Evolutionary conservation across 1,284 basidiomycete species (phyloP).

Genomic region (Malassezia arunalokei): DNA sequence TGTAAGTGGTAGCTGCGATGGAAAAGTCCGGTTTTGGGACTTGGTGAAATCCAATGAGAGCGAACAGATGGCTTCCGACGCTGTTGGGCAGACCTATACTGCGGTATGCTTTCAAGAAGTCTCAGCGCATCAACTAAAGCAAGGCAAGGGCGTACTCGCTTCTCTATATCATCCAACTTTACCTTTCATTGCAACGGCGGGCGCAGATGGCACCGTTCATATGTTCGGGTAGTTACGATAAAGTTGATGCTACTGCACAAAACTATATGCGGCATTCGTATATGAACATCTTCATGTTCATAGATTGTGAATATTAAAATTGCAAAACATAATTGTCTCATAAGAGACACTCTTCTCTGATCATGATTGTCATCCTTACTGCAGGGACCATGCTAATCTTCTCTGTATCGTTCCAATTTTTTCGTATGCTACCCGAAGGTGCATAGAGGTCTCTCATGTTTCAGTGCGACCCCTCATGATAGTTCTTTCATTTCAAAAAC

Average conservation of each 20-base stretch:
- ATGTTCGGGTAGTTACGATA: constrained; percentile 50
- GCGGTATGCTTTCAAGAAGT: constrained; percentile 73
- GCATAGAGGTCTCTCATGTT: not conserved
- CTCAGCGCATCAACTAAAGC: constrained; percentile 64
- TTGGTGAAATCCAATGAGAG: constrained; percentile 51
- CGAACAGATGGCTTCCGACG: constrained; percentile 29
- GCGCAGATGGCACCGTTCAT: constrained; percentile 87
- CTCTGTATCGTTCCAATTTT: constrained; percentile 48
- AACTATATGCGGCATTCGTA: not conserved
- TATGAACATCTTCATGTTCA: not conserved
- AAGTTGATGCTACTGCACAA: not conserved
- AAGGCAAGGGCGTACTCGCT: constrained; percentile 75
- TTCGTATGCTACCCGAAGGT: constrained; percentile 26
- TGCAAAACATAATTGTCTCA: constrained; percentile 19
- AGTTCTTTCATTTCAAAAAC: not conserved
- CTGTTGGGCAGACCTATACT: constrained; percentile 12
- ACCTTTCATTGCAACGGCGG: constrained; percentile 78
- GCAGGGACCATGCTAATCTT: constrained; percentile 48
- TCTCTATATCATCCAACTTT: constrained; percentile 71
- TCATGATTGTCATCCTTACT: constrained; percentile 40
- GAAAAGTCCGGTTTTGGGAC: constrained; percentile 90
- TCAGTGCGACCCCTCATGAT: not conserved
- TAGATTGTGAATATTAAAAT: not conserved
- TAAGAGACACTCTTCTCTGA: constrained; percentile 19
- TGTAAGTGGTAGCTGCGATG: constrained; percentile 82